Base-by-base conservation (phyloP, 331 rosid genomes). In the Quercus lobata region DNA sequence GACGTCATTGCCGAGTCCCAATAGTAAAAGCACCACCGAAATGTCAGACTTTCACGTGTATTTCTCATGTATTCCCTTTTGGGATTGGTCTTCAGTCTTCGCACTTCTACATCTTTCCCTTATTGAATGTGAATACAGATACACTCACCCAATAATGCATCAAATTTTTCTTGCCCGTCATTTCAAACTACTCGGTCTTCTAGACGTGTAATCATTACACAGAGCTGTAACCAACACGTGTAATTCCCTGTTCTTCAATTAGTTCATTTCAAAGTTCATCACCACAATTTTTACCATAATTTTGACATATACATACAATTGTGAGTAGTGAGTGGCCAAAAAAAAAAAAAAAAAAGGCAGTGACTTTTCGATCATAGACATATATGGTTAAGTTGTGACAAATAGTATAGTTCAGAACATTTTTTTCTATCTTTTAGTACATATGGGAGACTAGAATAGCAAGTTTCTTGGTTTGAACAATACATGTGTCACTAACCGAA, bases 1-100 rank as follows among this genome's bases (percentile, higher is more conserved):
- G 82, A 84, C 85, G 91, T 86, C 87, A 82, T 88, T 73, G 69
- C 82, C 76, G 83, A 76, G 82, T 74, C 84, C 83, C 24, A 78
- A 78, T 83, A 71, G 80, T 65, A 79, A 84, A 86, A 77, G 82
- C 84, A 76, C 69, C 76, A 77, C 89, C 86, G 72, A 90, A 77
- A 74, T 44, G 94, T 90, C 94, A 91, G 86, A 77, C 15, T 7
- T 84, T 88, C 93, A 89, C 93, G 87, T 89, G 97, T 82, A 85
- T 80, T 69, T 84, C 87, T 85, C 93, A 57, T 83, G 91, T 85
- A 78, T 61, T 18, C 80, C 53, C 84, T 15, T 11, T 78, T 81
- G 79, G 2, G 60, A 15, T 35, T 72, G 27, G 24, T 74, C 25
- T 29, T 35, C 41, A 35, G 41, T 35, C 41, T 6, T 30, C 32